phyloP scores from a whole-genome alignment of 2,329 filamentous ascomycete species.

The Dryadomyces quercivorus region DNA sequence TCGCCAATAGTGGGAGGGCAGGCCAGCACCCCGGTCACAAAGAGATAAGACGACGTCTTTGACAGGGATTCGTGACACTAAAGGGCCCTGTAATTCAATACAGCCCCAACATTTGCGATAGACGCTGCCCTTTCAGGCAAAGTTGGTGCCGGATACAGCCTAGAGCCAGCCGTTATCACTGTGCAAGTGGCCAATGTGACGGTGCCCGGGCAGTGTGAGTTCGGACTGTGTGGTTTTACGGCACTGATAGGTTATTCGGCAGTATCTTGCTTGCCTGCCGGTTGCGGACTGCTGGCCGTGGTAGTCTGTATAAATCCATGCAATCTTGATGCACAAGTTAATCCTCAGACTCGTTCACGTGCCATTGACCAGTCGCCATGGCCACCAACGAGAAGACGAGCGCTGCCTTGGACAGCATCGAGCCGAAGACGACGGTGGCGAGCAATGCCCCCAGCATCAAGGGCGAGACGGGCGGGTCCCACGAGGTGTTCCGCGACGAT shows the following conservation, averaged over 20 bases:
- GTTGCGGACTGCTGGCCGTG: neutral
- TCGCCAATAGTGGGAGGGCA: no score
- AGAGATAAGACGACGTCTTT: no score
- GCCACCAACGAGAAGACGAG: neutral
- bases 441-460: neutral
- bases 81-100: no score
- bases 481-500: constrained; percentile 31
- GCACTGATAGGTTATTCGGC: neutral
- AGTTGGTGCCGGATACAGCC: neutral
- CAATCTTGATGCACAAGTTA: neutral
- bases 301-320: neutral
- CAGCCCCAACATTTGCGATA: no score
- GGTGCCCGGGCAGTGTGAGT: neutral
- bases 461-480: neutral
- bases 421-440: neutral
- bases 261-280: neutral
- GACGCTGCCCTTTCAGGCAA: no score
- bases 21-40: no score
- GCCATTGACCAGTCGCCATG: neutral
- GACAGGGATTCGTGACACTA: no score
- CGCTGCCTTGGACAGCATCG: neutral
- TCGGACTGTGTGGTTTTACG: neutral
- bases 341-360: no score
- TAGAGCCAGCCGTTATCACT: neutral
- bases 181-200: neutral